Base-by-base conservation (phyloP, 148 eudicot genomes). In the Heliamphora exappendiculata region DNA sequence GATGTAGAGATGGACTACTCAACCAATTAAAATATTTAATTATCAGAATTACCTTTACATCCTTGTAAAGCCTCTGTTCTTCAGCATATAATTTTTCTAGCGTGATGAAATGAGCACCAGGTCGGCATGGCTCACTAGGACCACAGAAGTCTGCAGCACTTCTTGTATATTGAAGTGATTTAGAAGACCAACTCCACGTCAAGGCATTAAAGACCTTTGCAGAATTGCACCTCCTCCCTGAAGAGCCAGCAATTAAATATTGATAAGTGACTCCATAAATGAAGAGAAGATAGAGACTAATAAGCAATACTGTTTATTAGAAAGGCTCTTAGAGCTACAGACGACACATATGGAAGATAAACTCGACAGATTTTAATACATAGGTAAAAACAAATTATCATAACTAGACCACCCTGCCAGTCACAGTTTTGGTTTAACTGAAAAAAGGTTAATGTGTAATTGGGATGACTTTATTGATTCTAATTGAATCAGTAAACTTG, bases 41-140 rank as follows among this genome's bases (percentile, higher is more conserved):
- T 31, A 62, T 13, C 37, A 50, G 51, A 22, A 69, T 78, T 78
- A 91, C 97, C 97, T 80, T 91, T 8, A 91, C 81, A 63, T 86
- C 86, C 84, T 86, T 88, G 79, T 85, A 88, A 63, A 91, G 90
- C 77, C 77, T 82, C 83, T 84, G 89, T 72, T 89, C 97, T 80
- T 86, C 88, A n/a, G 85, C 83, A 67, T 80, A 89, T n/a, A 91
- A 80, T 74, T 87, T 88, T 70, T 77, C 80, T 69, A 91, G 93
- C 37, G 93, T 88, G 75, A 86, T 63, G 77, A 90, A 84, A 67
- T 89, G 91, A 36, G 91, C 97, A 70, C 93, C 97, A 26, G 89
- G 90, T 77, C 75, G 81, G 78, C 97, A 88, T 36, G 93, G 91
- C 76, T 89, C 90, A 73, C 22, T 63, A 79, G 80, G 79, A 39